Evolutionary conservation across 2,329 filamentous ascomycete genomes (phyloP), one percentile per base, ranked within the genome.

Genomic region (Ascochyta rabiei): DNA sequence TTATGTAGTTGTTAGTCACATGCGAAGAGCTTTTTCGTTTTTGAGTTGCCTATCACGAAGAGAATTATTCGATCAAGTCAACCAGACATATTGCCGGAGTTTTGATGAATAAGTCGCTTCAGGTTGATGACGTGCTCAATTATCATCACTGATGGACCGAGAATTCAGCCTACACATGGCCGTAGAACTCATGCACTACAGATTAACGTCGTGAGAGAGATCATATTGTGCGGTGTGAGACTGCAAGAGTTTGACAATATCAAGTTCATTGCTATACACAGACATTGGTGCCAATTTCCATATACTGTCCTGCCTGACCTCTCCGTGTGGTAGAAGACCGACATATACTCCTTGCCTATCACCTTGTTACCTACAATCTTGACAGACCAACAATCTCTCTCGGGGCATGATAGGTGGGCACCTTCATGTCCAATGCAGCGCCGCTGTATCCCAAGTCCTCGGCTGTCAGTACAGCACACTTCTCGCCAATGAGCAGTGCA

Each of bases 401-500:
- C 10, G 78, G 78, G 2, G 77, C 78, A 60, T 81, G 78, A 58
- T 81, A 81, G 1, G 71, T 73, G 2, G 79, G 79, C n/a, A 83
- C 88, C 76, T 86, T 89, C 90, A 93, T 93, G 37, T 91, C 86
- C 58, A 93, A 79, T 9, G 86, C 89, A 26, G 80, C 80, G 26
- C 89, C 89, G 31, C 83, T 86, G 75, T 92, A 91, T 3, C 87
- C 89, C 16, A 92, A 77, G 61, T 92, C 89, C 74, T 92, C 89
- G 8, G 82, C 89, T 1, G 85, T 81, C 19, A 92, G 81, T 56
- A 89, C 77, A 2, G 88, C 86, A 46, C 83, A 86, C 80, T 91
- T 91, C 79, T 91, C 89, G 34, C 88, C 89, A 56, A 91, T 90
- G 44, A 91, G 80, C 9, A 91, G 80, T 5, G 89, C 89, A 31